Base-by-base conservation (phyloP, 495 filamentous ascomycete species). In the Diplogelasinospora grovesii region DNA sequence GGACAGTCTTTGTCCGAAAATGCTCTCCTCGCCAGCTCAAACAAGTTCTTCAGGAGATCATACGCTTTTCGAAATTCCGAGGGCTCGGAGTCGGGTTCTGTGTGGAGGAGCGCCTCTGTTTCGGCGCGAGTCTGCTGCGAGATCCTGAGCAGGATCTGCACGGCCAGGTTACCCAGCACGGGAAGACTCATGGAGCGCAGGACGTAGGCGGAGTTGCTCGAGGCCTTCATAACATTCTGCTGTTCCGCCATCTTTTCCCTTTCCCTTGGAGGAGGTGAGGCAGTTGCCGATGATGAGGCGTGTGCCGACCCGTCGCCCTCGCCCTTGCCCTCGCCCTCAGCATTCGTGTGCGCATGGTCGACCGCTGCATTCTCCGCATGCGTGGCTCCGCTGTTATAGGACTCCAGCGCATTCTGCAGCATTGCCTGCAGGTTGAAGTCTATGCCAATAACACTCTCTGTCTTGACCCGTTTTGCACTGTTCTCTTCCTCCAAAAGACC, bases 31-130 rank as follows among this genome's bases (percentile, higher is more conserved):
- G 86, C 85, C 34, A 85, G 74, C 41, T 89, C 80, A 48, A 95
- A 94, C 1, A 89, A 73, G 2, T 78, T 76, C 54, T 85, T 84
- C 52, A 95, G 75, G 5, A 81, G 80, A 4, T 73, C 70, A 61
- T 93, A 96, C n/a, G 85, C 80, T 54, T 83, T 83, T 6, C 83
- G 77, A 41, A 85, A 77, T 33, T 88, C 85, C 8, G 83, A 41
- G n/a, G n/a, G n/a, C 5, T 41, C 27, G 19, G 39, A 86, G 3
- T 86, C 78, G 7, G 74, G 68, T 22, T 85, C 73, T 1, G 79
- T 79, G n/a, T n/a, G n/a, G n/a, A 87, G 73, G 35, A 88, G 80
- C 13, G 73, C 75, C 11, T 86, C 74, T 20, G 88, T 85, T 42
- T 93, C 85, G 21, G 60, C 56, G 9, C 61, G 49, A 7, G 61